A percentile compares a stretch with the other conserved stretches of the same genome.
Evolutionary conservation across 106 monocot genomes (phyloP).

Genomic region (Acorus gramineus): DNA sequence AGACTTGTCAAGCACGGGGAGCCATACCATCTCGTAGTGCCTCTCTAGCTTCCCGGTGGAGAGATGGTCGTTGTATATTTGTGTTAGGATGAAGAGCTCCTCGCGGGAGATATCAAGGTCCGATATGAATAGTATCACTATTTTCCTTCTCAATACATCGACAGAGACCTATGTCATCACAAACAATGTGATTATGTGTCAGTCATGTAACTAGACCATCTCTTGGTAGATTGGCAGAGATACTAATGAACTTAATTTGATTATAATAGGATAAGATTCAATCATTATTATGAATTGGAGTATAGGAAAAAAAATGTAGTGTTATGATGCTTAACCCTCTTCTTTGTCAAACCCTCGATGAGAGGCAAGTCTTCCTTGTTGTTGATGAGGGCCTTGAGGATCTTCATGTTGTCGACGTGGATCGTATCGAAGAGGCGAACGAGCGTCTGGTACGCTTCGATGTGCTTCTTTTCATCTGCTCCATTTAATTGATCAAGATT

Average conservation of each 20-base stretch:
- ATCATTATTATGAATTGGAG: no score
- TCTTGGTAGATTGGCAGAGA: no score
- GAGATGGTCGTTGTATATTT: slow-evolving; percentile 46
- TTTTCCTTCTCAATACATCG: slow-evolving; percentile 64
- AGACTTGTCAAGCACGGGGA: slow-evolving; percentile 50
- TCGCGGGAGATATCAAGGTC: slow-evolving; percentile 57
- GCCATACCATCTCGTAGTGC: slow-evolving; percentile 71
- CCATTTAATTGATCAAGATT: not conserved
- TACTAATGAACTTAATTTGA: no score
- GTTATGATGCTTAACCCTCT: slow-evolving; percentile 9
- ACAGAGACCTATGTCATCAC: slow-evolving; percentile 4
- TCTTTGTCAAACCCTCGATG: slow-evolving; percentile 48
- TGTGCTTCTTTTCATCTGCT: slow-evolving; percentile 58
- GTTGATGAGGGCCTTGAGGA: slow-evolving; percentile 47
- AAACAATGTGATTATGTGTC: no score
- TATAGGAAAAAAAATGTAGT: no score
- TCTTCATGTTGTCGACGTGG: slow-evolving; percentile 82
- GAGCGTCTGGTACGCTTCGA: slow-evolving; percentile 46
- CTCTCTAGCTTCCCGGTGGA: slow-evolving; percentile 48
- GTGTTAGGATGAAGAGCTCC: slow-evolving; percentile 66
- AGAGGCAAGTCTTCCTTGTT: slow-evolving; percentile 62
- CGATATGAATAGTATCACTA: slow-evolving; percentile 56
- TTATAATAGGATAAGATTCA: no score
- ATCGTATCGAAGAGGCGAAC: slow-evolving; percentile 46
- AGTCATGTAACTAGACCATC: no score